Conservation (phyloP, 495 filamentous ascomycete species). For the Hypoxylon lenormandii region DNA sequence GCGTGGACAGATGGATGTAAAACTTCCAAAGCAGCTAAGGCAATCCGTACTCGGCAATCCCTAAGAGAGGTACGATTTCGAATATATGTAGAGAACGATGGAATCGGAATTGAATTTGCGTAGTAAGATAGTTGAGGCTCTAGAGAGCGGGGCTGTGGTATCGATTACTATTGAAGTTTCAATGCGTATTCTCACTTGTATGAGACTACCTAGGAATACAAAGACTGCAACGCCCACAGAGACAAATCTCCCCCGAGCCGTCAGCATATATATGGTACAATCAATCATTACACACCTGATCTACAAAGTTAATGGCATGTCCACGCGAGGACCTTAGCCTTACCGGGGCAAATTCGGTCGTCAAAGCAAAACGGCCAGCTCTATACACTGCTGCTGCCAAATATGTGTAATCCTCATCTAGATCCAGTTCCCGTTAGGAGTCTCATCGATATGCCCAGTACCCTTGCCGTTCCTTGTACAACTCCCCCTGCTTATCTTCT, state of each 20-base stretch:
- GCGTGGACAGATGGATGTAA: neutral
- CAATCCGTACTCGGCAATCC: neutral
- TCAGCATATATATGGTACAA: too few relatives aligned
- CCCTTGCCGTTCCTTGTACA: conserved; percentile 1
- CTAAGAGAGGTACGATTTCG: neutral
- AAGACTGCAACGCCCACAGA: too few relatives aligned
- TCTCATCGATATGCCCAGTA: conserved; percentile 1
- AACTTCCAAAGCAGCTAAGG: neutral
- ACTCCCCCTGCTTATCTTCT: conserved; percentile 6
- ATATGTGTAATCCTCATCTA: conserved; percentile 12
- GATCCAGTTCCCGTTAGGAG: conserved; percentile 46
- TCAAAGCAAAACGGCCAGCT: neutral
- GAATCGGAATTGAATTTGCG: neutral
- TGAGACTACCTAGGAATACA: too few relatives aligned
- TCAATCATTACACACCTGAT: too few relatives aligned
- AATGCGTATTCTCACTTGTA: neutral
- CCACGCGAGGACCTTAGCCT: too few relatives aligned
- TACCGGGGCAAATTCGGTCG: neutral
- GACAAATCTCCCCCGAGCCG: too few relatives aligned
- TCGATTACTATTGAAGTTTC: conserved; percentile 17
- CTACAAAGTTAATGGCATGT: conserved; percentile 8
- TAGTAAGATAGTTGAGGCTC: conserved; percentile 15
- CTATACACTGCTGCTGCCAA: neutral
- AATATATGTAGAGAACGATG: neutral
- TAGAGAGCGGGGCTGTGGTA: conserved; percentile 8